phyloP scores from a whole-genome alignment of 495 filamentous ascomycete genomes.

The Terfezia claveryi region DNA sequence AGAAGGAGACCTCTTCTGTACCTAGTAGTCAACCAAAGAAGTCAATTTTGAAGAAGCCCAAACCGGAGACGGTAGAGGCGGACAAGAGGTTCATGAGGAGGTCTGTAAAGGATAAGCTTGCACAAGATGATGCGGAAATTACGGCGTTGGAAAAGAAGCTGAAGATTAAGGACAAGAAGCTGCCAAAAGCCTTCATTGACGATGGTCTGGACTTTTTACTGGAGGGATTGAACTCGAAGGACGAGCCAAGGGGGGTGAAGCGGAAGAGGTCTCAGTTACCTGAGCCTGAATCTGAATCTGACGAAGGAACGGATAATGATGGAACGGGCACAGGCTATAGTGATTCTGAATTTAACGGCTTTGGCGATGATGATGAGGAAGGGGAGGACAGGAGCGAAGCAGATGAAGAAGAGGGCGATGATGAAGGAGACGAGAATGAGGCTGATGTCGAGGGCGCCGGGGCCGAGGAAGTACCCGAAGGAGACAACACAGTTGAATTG shows the following conservation, averaged over 20 bases:
- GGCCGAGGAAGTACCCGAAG: conserved; percentile 14
- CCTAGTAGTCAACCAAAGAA: conserved; percentile 14
- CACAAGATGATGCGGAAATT: conserved; percentile 67
- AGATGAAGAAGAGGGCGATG: conserved; percentile 6
- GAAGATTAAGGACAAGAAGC: conserved; percentile 55
- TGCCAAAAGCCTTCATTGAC: conserved; percentile 56
- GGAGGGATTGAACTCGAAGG: conserved; percentile 43
- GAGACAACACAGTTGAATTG: conserved; percentile 28
- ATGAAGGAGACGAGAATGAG: conserved; percentile 2
- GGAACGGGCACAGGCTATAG: conserved; percentile 6
- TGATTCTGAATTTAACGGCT: conserved; percentile 15
- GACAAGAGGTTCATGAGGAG: conserved; percentile 25
- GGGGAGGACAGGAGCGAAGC: conserved; percentile 23
- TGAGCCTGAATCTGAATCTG: conserved; percentile 3
- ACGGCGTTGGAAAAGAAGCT: conserved; percentile 72
- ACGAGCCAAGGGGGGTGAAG: conserved; percentile 40
- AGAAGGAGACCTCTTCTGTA: conserved; percentile 12
- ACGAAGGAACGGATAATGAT: conserved; percentile 20
- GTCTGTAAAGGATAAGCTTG: conserved; percentile 39
- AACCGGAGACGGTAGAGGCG: conserved; percentile 5
- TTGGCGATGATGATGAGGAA: conserved; percentile 17
- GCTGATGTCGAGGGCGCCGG: conserved; percentile 13
- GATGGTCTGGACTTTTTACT: conserved; percentile 67
- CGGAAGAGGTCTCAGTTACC: conserved; percentile 22
- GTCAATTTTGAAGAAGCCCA: conserved; percentile 27